Evolutionary conservation across 2,329 filamentous ascomycete species (phyloP).

Genomic region (Venturia effusa): DNA sequence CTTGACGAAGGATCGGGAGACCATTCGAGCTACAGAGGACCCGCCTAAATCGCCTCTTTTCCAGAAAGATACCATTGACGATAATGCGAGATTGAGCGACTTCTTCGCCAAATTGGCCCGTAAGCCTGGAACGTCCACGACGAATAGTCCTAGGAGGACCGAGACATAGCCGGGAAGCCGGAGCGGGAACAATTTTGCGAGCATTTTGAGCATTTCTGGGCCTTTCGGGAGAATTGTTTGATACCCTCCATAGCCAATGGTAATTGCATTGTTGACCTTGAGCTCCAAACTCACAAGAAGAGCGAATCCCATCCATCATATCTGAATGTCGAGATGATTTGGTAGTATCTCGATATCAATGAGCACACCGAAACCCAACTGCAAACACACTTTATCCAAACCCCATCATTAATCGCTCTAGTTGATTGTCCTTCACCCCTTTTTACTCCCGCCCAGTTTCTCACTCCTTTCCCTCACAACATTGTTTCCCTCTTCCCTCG

Average conservation of each 20-base stretch:
- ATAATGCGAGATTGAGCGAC: constrained; percentile 48
- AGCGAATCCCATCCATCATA: too few relatives aligned
- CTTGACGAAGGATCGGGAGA: constrained; percentile 31
- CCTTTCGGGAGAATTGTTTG: not conserved
- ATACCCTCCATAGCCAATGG: constrained; percentile 1
- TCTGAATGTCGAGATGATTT: too few relatives aligned
- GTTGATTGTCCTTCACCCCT: too few relatives aligned
- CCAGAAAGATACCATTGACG: constrained; percentile 33
- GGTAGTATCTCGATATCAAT: too few relatives aligned
- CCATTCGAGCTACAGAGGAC: constrained; percentile 25
- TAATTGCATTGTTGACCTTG: not conserved
- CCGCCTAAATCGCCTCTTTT: constrained; percentile 17
- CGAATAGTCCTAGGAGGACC: constrained; percentile 9
- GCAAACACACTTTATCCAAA: too few relatives aligned
- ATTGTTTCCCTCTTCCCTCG: not conserved
- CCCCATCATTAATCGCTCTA: too few relatives aligned
- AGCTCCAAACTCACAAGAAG: too few relatives aligned
- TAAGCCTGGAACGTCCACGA: not conserved
- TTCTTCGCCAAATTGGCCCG: constrained; percentile 51
- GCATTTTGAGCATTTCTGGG: not conserved
- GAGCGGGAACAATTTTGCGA: not conserved
- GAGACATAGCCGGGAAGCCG: not conserved
- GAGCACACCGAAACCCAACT: not conserved
- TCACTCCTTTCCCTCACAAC: not conserved
- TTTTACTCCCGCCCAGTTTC: not conserved